Evolutionary conservation across 495 filamentous ascomycete species (phyloP), one percentile per base, ranked within the genome.

Genomic region (Neurospora sp.): DNA sequence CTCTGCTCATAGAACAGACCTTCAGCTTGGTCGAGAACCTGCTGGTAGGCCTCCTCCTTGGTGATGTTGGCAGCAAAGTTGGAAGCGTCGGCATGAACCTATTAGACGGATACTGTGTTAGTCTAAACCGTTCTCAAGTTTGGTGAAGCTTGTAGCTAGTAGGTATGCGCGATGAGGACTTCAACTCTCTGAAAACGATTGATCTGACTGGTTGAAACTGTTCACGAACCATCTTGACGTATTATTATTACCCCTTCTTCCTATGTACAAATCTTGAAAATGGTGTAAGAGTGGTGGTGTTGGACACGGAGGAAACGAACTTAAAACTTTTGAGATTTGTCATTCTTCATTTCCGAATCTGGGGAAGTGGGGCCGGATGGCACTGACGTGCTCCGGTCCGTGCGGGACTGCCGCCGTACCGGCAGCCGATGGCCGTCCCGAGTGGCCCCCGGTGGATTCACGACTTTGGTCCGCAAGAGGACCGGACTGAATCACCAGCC

Each of bases 31-130:
- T 91, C 83, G 8, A 94, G 81, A 11, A 97, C 87, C 77, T 94
- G 92, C 36, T 86, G 83, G 79, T 96, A 97, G 69, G 92, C 89
- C 73, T 94, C 89, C 75, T 87, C 85, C 81, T 97, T 97, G 70
- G 88, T 90, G 59, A 90, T 76, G 42, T 85, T 87, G 5, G 82
- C 76, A 43, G 84, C 84, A 82, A 97, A 97, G 75, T 88, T 92
- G 28, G 93, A 93, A 34, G 92, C 87, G 77, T 97, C 93, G 69
- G 94, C 93, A 84, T 97, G 94, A 69, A 94, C 92, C 94, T 97
- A 72, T 42, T 17, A 36, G 28, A 37, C 24, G 11, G 7, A 59
- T 17, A 21, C 21, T 15, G 71, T 24, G 13, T 74, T 69, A 72
- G 21, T 43, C 17, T 24, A 34, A 19, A 31, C 15, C 13, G 6